Evolutionary conservation across 1,284 basidiomycete genomes (phyloP).

Genomic region (Microbotryomycetes sp.): DNA sequence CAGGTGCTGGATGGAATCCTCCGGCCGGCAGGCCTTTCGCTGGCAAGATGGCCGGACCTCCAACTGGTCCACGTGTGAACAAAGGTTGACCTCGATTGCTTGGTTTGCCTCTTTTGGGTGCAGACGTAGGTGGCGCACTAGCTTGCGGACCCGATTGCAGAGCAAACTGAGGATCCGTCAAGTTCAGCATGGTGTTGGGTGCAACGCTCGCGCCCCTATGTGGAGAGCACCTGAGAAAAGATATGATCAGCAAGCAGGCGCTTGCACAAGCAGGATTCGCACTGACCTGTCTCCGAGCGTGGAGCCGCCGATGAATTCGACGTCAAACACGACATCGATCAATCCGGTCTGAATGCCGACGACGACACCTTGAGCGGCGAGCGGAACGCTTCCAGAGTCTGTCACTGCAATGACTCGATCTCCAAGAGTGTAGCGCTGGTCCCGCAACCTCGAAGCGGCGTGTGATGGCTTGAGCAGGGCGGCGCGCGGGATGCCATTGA

Average conservation of each 20-base stretch:
- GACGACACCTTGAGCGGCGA: slow-evolving; percentile 87
- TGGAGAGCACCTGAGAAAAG: slow-evolving; percentile 61
- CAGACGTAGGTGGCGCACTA: not conserved
- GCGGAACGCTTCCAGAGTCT: slow-evolving; percentile 82
- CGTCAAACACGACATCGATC: slow-evolving; percentile 97
- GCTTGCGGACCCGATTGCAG: not conserved
- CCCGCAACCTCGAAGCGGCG: slow-evolving; percentile 79
- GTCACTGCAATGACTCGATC: slow-evolving; percentile 94
- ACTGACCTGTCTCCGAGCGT: slow-evolving; percentile 73
- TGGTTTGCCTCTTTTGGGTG: not conserved
- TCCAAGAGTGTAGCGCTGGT: slow-evolving; percentile 84
- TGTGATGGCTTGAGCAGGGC: slow-evolving; percentile 90
- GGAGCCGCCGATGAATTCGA: slow-evolving; percentile 84
- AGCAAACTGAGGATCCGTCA: slow-evolving; percentile 51
- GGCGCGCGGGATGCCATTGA: slow-evolving; percentile 87
- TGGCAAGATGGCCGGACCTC: slow-evolving; percentile 23
- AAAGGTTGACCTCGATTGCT: slow-evolving; percentile 6
- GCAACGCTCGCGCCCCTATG: slow-evolving; percentile 81
- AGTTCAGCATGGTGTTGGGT: slow-evolving; percentile 75
- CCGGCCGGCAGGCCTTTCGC: slow-evolving; percentile 27
- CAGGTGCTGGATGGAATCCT: slow-evolving; percentile 28
- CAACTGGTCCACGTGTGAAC: slow-evolving; percentile 18
- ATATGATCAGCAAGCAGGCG: slow-evolving; percentile 1
- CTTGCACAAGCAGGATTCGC: slow-evolving; percentile 22
- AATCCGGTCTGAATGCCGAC: slow-evolving; percentile 76